Evolutionary conservation across 2,329 filamentous ascomycete genomes (phyloP), one percentile per base, ranked within the genome.

Genomic region (Acephala macrosclerotiorum): DNA sequence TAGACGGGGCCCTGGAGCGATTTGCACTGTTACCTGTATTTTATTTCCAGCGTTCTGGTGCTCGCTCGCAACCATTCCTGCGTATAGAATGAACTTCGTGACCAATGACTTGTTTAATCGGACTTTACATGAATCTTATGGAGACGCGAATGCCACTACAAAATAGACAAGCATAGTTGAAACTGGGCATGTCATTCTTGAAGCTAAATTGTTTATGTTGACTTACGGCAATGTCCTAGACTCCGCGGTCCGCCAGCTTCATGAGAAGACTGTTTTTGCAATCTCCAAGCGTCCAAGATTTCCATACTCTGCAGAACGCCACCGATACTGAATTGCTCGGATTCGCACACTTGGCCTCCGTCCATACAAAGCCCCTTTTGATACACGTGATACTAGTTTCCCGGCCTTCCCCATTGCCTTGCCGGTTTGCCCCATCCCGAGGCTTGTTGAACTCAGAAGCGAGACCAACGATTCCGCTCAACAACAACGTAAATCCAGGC

Each of bases 11-110:
- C 61, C 61, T 63, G 62, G 61, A 64, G 67, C 64, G 65, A 67
- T 65, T 68, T 64, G 72, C 71, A 66, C 69, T 71, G 66, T 75
- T 76, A 72, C 66, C 69, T 73, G 73, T 77, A 75, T 71, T 77
- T 74, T 77, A 77, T 71, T 65, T 55, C 67, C 67, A 71, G 70
- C 71, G 66, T 69, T 68, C 69, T 71, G 53, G 68, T 71, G 66
- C 67, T 69, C 70, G 66, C 57, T 59, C 69, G 63, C 69, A 67
- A 67, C 56, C 55, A 64, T 60, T 66, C 69, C 65, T 53, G 49
- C 49, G 25, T 53, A 53, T 53, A 53, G 49, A 53, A 53, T 53
- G 49, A 53, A 26, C 18, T 51, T 51, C 49, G 49, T 53, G 25
- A 33, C 49, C 49, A 53, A 53, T 29, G 22, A 29, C 25, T 26